Evolutionary conservation across 2,329 filamentous ascomycete species (phyloP).

Genomic region (Ilyonectria destructans): DNA sequence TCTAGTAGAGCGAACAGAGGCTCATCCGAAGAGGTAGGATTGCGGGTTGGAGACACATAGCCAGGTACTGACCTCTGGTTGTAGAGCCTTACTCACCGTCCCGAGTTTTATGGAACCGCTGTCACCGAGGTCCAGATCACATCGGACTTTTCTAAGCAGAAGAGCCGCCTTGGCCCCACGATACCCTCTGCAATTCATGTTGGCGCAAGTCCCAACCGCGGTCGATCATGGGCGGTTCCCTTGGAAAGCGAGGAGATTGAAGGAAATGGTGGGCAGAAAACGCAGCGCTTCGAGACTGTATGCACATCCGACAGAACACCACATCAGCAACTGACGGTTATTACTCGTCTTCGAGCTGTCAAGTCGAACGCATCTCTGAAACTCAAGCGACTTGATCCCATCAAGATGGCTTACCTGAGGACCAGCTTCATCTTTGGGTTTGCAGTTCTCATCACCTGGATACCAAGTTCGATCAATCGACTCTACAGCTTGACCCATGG

Average conservation of each 20-base stretch:
- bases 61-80: conserved; percentile 35
- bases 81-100: conserved; percentile 49
- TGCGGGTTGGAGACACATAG: background rate
- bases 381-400: conserved; percentile 62
- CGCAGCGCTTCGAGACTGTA: conserved; percentile 50
- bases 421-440: conserved; percentile 75
- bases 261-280: conserved; percentile 30
- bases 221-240: conserved; percentile 47
- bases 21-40: conserved; percentile 55
- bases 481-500: conserved; percentile 75
- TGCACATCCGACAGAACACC: conserved; percentile 48
- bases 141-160: conserved; percentile 43
- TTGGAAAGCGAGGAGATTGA: conserved; percentile 35
- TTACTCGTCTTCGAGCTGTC: conserved; percentile 45
- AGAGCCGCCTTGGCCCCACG: conserved; percentile 16
- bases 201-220: conserved; percentile 36
- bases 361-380: conserved; percentile 52
- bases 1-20: conserved; percentile 49
- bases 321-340: conserved; percentile 30
- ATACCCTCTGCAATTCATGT: conserved; percentile 37
- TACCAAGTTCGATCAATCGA: conserved; percentile 80
- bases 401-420: conserved; percentile 73
- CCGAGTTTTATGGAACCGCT: conserved; percentile 62
- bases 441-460: conserved; percentile 74
- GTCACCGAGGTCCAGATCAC: conserved; percentile 67